Evolutionary conservation across 73 alveolate species (phyloP), one percentile per base, ranked within the genome.

Genomic region (Tetrahymena elliotti): DNA sequence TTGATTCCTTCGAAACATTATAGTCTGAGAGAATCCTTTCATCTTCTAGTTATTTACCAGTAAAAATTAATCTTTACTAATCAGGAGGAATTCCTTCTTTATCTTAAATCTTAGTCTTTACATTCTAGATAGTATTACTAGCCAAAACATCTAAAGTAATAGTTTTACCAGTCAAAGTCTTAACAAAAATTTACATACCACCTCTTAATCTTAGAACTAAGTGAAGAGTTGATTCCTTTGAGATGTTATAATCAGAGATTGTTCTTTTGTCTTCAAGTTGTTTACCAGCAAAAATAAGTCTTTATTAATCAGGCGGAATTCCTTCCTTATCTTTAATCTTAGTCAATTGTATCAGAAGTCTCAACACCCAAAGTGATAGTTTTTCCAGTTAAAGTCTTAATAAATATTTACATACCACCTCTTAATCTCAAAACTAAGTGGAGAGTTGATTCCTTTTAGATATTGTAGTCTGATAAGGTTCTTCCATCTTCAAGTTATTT

Each of bases 341-440:
- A 38, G 93, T 95, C 96, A 27, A 95, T 95, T 0, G 97, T 95
- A 52, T 95, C 97, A 4, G 96, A 95, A 33, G 96, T 53, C 24
- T 95, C 94, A 24, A 93, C 94, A 93, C 93, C 96, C 9, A 95
- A 53, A 33, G 94, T 47, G 20, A 95, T 93, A 34, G 94, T 95
- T 34, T 95, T 95, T 93, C 97, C 96, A 38, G 95, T 84, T 35
- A 94, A 33, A 6, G 95, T 92, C 38, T 34, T 84, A 3, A 94
- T 53, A 92, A 52, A 94, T 3, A 93, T 93, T 39, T 93, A 93
- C 95, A 93, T 93, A 39, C 96, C 96, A 88, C 96, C 96, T 84
- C 96, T 88, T 84, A 94, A 94, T 94, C 96, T 94, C n/a, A 94
- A 84, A 5, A 94, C 96, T 92, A 94, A 92, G 53, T 94, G 96